A percentile compares a stretch with the other conserved stretches of the same genome.
phyloP scores from a whole-genome alignment of 345 rosid species.

The Acer saccharum region DNA sequence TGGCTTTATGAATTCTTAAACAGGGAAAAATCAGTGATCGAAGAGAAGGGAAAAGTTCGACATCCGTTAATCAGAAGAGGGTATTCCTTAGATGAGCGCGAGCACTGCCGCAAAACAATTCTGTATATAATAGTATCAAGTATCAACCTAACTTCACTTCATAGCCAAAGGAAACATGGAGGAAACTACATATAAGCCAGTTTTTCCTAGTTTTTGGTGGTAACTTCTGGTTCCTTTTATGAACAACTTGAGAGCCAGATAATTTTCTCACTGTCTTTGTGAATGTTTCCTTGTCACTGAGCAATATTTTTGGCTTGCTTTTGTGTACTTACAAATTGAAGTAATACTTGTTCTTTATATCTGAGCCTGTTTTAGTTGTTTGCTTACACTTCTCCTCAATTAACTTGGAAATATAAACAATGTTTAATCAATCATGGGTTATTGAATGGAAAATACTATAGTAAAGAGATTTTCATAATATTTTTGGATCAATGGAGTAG shows the following conservation, averaged over 20 bases:
- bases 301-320: not conserved
- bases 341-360: not conserved
- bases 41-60: slow-evolving; percentile 18
- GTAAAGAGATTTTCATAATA: not conserved
- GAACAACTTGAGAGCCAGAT: not conserved
- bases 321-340: not conserved
- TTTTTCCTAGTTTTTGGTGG: slow-evolving; percentile 5
- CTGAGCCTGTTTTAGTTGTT: not conserved
- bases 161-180: not conserved
- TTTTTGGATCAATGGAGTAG: not conserved
- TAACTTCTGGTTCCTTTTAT: slow-evolving; percentile 4
- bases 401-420: no score
- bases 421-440: not conserved
- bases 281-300: not conserved
- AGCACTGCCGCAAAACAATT: not conserved
- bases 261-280: not conserved
- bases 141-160: not conserved
- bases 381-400: not conserved
- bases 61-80: not conserved
- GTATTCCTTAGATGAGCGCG: slow-evolving; percentile 10
- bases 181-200: not conserved
- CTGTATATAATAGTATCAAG: slow-evolving; percentile 8
- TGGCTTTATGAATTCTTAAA: slow-evolving; percentile 8
- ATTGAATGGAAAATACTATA: not conserved
- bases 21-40: slow-evolving; percentile 28